These are phyloP conservation scores for Sporobolomyces pararoseus DNA, from an alignment of 768 basidiomycete species.

Conservation along the genomic window DNA sequence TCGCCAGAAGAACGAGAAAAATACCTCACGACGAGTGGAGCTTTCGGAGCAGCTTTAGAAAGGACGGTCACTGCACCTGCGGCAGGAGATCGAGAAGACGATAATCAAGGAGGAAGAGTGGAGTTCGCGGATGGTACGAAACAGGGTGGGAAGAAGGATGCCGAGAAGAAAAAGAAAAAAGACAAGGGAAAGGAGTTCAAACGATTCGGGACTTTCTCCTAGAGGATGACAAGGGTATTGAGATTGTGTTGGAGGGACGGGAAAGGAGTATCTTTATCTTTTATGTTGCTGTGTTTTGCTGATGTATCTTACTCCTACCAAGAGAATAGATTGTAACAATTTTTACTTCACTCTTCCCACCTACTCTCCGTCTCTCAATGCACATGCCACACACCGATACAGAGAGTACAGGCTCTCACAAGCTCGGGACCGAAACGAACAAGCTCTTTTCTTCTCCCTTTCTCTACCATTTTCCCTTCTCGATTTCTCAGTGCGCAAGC, in stretches of 20 bases:
- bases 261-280: no score
- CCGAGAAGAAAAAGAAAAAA: conserved; percentile 32
- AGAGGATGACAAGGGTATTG: no score
- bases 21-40: not conserved
- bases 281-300: no score
- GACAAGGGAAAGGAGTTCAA: conserved; percentile 34
- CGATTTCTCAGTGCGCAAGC: no score
- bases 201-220: conserved; percentile 29
- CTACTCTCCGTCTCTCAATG: no score
- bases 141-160: conserved; percentile 3
- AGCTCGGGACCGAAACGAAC: no score
- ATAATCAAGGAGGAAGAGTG: not conserved
- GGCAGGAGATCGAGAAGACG: conserved; percentile 8
- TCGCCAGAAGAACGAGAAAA: conserved; percentile 15
- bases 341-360: no score
- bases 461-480: not conserved
- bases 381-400: no score
- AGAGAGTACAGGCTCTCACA: no score
- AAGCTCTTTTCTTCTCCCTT: not conserved
- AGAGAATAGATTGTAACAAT: no score
- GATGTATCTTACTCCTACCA: no score
- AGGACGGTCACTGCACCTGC: conserved; percentile 25
- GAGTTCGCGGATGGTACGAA: not conserved
- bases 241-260: no score
- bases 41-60: conserved; percentile 23